Percentiles rank a stretch among this genome's conserved stretches.
phyloP scores from a whole-genome alignment of 371 early-diverging fungal species.

The Mucor velutinosus region DNA sequence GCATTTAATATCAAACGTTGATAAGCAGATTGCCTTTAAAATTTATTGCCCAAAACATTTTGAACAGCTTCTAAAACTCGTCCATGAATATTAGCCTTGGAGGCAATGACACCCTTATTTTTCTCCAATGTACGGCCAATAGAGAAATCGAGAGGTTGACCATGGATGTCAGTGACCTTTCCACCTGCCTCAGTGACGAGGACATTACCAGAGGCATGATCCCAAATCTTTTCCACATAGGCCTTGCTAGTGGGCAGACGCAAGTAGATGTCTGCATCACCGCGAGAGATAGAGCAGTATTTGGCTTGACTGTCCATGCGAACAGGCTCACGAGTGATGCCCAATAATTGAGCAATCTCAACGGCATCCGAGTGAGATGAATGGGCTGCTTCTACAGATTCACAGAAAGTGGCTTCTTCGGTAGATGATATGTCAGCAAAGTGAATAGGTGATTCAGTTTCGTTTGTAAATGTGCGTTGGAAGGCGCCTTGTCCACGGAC shows the following conservation, averaged over 20 bases:
- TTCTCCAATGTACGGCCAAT: constrained; percentile 77
- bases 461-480: constrained; percentile 67
- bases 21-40: background rate
- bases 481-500: constrained; percentile 88
- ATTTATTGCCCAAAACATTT: constrained; percentile 48
- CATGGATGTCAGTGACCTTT: constrained; percentile 81
- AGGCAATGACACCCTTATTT: constrained; percentile 92
- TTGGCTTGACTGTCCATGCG: constrained; percentile 97
- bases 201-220: constrained; percentile 93
- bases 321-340: constrained; percentile 74
- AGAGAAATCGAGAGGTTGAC: constrained; percentile 88
- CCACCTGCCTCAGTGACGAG: constrained; percentile 96
- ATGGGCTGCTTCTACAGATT: constrained; percentile 96
- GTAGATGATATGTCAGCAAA: constrained; percentile 59
- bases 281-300: constrained; percentile 85
- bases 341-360: constrained; percentile 74
- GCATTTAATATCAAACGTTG: too few species aligned
- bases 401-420: constrained; percentile 81
- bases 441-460: constrained; percentile 63
- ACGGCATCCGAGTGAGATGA: constrained; percentile 81
- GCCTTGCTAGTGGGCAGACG: constrained; percentile 77
- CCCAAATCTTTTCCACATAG: constrained; percentile 98
- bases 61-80: constrained; percentile 71
- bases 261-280: constrained; percentile 91
- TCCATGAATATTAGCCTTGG: constrained; percentile 67